A percentile compares a stretch with the other conserved stretches of the same genome.
Conservation (phyloP, 2,329 filamentous ascomycete genomes). For the Westerdykella ornata region DNA sequence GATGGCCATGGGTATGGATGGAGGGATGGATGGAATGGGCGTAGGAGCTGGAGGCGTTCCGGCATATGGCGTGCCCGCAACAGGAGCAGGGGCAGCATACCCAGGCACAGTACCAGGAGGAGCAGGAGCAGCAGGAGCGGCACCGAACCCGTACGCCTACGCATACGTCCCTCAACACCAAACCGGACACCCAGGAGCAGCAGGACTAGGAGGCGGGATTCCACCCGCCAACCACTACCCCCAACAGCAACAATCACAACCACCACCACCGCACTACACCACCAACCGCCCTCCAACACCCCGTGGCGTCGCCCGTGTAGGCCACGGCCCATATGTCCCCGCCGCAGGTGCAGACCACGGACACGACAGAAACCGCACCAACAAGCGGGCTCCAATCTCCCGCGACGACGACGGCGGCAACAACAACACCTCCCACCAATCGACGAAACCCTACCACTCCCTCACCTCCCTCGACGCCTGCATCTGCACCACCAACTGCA, state of each 20-base stretch:
- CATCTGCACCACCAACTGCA: conserved; percentile 24
- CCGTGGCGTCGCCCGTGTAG: conserved; percentile 1
- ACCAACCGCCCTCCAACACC: conserved; percentile 10
- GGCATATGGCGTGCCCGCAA: background rate
- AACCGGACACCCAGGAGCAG: background rate
- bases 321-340: conserved; percentile 5
- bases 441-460: background rate
- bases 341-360: conserved; percentile 10
- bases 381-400: conserved; percentile 11
- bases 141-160: too few relatives aligned
- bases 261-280: background rate
- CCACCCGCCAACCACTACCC: conserved; percentile 1
- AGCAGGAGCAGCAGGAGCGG: too few relatives aligned
- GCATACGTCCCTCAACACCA: background rate
- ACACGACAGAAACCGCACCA: conserved; percentile 3
- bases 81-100: background rate
- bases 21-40: conserved; percentile 1
- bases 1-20: conserved; percentile 2
- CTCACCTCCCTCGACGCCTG: conserved; percentile 24
- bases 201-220: background rate
- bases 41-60: background rate
- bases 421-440: conserved; percentile 6
- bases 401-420: conserved; percentile 19
- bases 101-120: background rate
- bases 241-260: conserved; percentile 7